Evolutionary conservation across 371 early-diverging fungal species (phyloP), one percentile per base, ranked within the genome.

Genomic region (Coemansia sp.): DNA sequence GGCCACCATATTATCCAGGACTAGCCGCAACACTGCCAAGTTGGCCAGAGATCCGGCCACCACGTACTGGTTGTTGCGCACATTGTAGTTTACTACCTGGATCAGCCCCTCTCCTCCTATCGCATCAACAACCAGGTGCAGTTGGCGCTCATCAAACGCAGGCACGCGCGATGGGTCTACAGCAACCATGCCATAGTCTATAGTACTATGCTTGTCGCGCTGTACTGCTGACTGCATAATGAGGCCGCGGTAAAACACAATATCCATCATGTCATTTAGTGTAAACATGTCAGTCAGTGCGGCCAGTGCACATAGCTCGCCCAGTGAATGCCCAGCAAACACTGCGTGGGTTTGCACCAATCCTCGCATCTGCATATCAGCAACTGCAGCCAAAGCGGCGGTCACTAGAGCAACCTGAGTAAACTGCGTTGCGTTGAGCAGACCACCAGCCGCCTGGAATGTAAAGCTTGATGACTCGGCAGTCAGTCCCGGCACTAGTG

Each of bases 21-120:
- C 93, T 26, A 85, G 83, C 40, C 92, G 88, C 36, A 97, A 85
- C 5, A 86, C 85, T 51, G 92, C 93, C 55, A 97, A 78, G 80
- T 87, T 87, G 68, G 84, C 80, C 63, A 91, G 81, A 36, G 93
- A 89, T 72, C 97, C 97, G 57, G 97, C 92, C 51, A 93, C 90
- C 29, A 95, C 94, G 72, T 96, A 97, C 84, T 97, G 97, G 88
- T 91, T 88, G 86, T 92, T 94, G 72, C 93, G 94, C 32, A 97
- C 95, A 86, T 97, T 97, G 84, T 89, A 93, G 87, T 97, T 97
- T 75, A 95, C 96, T 71, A 97, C 93, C 78, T 97, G 95, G 63
- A 95, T 78, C 24, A 97, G 88, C 51, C 88, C 90, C 36, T 83
- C 80, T 26, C 70, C 53, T 58, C 90, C 87, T 73, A 97, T 90